Percentiles rank a stretch among this genome's conserved stretches.
Conservation (phyloP, 2,329 filamentous ascomycete species). For the Mycogone perniciosa region DNA sequence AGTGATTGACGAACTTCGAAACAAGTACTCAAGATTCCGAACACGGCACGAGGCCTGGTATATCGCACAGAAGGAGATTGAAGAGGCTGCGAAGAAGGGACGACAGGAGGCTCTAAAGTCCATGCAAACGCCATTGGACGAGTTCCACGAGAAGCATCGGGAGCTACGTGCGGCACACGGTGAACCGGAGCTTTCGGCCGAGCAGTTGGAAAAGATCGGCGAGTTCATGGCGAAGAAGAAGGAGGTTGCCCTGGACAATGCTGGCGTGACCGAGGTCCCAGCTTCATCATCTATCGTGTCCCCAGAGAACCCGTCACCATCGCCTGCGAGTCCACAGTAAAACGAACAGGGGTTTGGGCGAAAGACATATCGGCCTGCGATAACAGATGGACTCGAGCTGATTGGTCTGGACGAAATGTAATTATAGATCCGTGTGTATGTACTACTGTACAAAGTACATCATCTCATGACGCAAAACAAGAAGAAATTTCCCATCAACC, state of each 20-base stretch:
- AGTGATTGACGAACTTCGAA: conserved; percentile 81
- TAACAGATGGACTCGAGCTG: not conserved
- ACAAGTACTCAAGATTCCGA: conserved; percentile 75
- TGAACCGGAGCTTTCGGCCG: conserved; percentile 49
- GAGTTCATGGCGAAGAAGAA: conserved; percentile 53
- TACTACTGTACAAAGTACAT: conserved; percentile 15
- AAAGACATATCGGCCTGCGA: conserved; percentile 1
- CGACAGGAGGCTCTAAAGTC: conserved; percentile 23
- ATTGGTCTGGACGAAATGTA: conserved; percentile 18
- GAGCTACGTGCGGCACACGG: conserved; percentile 45
- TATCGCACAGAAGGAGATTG: conserved; percentile 54
- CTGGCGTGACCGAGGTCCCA: conserved; percentile 30
- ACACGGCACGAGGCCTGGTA: conserved; percentile 74
- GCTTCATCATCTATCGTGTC: conserved; percentile 15
- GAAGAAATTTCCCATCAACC: conserved; percentile 4
- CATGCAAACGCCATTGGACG: conserved; percentile 53
- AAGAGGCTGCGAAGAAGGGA: conserved; percentile 43
- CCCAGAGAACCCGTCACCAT: conserved; percentile 4
- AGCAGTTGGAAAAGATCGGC: conserved; percentile 58
- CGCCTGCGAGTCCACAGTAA: not conserved
- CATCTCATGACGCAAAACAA: conserved; percentile 20
- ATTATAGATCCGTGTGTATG: conserved; percentile 26
- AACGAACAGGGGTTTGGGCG: not conserved
- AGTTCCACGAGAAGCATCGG: conserved; percentile 51
- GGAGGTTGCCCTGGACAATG: conserved; percentile 32